Conservation (phyloP, 139 green algal species). For the Chlorella ohadii region DNA sequence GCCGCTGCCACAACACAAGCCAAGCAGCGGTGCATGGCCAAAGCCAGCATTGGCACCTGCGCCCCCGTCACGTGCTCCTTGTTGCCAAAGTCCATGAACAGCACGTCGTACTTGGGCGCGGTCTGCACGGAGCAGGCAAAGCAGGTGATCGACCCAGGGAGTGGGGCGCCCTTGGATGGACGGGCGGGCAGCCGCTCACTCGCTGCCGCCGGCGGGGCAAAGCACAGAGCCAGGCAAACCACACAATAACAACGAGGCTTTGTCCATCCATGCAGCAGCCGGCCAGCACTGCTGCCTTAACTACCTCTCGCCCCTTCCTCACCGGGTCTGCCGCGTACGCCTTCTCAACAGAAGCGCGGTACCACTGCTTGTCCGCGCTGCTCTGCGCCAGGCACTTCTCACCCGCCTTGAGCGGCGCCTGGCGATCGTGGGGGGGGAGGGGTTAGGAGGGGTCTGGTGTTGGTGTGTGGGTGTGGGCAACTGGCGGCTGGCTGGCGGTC, state of each 20-base stretch:
- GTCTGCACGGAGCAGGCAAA: no score
- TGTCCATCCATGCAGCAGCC: background rate
- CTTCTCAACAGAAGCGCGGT: slow-evolving; percentile 60
- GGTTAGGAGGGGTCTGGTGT: background rate
- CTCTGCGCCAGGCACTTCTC: slow-evolving; percentile 78
- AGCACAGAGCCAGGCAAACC: no score
- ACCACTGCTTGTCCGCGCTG: slow-evolving; percentile 84
- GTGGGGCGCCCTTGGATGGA: no score
- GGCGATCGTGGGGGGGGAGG: background rate
- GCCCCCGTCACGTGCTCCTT: slow-evolving; percentile 54
- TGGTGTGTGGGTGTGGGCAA: background rate
- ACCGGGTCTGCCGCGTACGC: slow-evolving; percentile 44
- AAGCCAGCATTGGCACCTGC: background rate
- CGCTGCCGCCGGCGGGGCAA: no score
- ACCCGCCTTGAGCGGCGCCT: slow-evolving; percentile 64
- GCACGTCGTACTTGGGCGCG: slow-evolving; percentile 75
- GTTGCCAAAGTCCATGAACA: slow-evolving; percentile 97
- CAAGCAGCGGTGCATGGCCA: background rate
- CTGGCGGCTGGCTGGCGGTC: no score
- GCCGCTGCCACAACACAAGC: no score
- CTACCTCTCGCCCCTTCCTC: background rate
- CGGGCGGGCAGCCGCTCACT: no score
- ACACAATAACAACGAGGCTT: no score
- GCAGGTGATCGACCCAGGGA: no score
- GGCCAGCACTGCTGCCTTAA: slow-evolving; percentile 14